A percentile compares a stretch with the other conserved stretches of the same genome.
phyloP scores from a whole-genome alignment of 768 basidiomycete genomes.

The Pholiota microspora region DNA sequence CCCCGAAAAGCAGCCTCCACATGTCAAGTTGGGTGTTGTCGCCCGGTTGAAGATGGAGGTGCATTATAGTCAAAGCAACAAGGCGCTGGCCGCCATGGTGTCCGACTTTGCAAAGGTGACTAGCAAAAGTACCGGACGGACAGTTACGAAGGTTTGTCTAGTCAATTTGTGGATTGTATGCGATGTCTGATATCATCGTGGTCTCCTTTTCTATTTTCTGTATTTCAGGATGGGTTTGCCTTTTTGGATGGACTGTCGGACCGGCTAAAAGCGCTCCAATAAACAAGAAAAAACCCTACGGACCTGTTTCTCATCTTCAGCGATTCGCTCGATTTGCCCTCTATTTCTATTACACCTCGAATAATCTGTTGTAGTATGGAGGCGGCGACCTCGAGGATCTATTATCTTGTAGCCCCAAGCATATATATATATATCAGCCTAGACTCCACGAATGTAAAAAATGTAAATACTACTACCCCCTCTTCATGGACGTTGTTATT shows the following conservation, averaged over 20 bases:
- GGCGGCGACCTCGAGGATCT: background rate
- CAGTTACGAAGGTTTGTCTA: constrained; percentile 60
- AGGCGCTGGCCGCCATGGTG: constrained; percentile 60
- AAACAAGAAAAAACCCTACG: constrained; percentile 7
- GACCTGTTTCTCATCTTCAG: background rate
- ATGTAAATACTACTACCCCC: background rate
- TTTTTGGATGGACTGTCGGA: constrained; percentile 64
- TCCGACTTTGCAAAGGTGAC: constrained; percentile 70
- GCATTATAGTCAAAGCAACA: constrained; percentile 45
- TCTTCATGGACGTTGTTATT: background rate
- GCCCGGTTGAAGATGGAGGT: constrained; percentile 58
- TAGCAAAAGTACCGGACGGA: constrained; percentile 64
- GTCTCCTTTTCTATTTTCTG: background rate
- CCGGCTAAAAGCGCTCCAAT: constrained; percentile 45
- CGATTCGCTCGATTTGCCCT: background rate
- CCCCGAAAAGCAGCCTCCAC: constrained; percentile 42
- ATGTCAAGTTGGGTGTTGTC: constrained; percentile 59
- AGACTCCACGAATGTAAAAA: background rate
- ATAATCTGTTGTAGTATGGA: background rate
- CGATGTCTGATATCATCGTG: too few species aligned
- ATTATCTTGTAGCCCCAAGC: background rate
- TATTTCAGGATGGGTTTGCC: constrained; percentile 32
- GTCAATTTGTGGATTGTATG: background rate
- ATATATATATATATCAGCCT: background rate
- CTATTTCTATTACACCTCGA: background rate